Base-by-base conservation (phyloP, 345 rosid genomes). In the Anastatica hierochuntica region DNA sequence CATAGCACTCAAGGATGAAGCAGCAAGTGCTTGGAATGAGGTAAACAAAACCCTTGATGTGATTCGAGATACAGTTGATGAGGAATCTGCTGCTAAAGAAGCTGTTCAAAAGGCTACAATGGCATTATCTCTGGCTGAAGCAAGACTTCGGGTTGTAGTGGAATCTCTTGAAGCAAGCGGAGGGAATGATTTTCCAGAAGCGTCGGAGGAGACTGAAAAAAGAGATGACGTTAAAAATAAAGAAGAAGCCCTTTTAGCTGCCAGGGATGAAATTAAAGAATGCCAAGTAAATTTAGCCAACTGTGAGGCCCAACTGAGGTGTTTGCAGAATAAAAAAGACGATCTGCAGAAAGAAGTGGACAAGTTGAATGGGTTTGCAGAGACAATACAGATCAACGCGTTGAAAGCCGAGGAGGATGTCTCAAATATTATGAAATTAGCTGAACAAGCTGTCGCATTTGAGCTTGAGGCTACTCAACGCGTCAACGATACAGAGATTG, bases 381-480 rank as follows among this genome's bases (percentile, higher is more conserved):
- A 84, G 70, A 64, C 75, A 60, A 82, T 78, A 27, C 84, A 79
- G 74, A 79, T 76, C 66, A 56, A 43, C 66, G 84, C 90, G 10
- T 63, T 90, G 67, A 77, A 82, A 70, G 88, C 96, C 3, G 98
- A 90, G 60, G 96, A 87, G 56, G 98, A 87, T 41, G 98, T 90
- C 11, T 68, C 90, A n/a, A 84, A 84, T 58, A 68, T 90, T 58
- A 90, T 90, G 98, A 75, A 77, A 58, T 72, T 90, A 56, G 97
- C 98, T 36, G 98, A 90, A 76, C 85, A 87, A 73, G 98, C 96
- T 53, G 95, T 90, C 63, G 98, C 96, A 52, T 75, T 79, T 68
- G 96, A 87, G 61, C 74, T 87, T 19, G 94, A 87, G 74, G 94
- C 95, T 68, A 58, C 81, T 35, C 79, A 84, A 51, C 61, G 51